Base-by-base conservation (phyloP, 257 asterid genomes). In the Salvia miltiorrhiza region DNA sequence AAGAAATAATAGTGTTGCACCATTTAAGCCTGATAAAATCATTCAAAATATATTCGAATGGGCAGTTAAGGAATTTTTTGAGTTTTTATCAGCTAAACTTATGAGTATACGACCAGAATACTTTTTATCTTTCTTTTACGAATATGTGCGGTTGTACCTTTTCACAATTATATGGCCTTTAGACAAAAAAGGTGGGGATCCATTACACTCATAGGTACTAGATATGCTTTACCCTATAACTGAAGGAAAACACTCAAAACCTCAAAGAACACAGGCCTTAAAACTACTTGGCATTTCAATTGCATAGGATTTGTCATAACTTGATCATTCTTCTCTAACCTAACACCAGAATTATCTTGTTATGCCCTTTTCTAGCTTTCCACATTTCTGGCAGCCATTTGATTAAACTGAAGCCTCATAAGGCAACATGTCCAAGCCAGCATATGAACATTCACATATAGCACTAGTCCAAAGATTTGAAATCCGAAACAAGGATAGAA, bases 211-310 rank as follows among this genome's bases (percentile, higher is more conserved):
- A 40, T 41, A 41, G 21, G 32, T 6, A 54, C 21, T 30, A 47
- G 26, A 58, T 33, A 30, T 47, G 70, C 9, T 44, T 24, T 44
- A 26, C 40, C 24, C 13, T 26, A 17, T 28, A 26, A 16, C 45
- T 19, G 23, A 69, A 53, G 57, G 37, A 33, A 2, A 57, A 43
- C n/a, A 43, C 58, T 43, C 57, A 21, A 37, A 37, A 33, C 50
- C 61, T 17, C 60, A 33, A 48, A 66, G n/a, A 49, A 19, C 13
- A 49, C 30, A 35, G 28, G 19, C 39, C 64, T 52, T 39, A 20
- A n/a, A 70, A 14, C 9, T 55, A 70, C 50, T 70, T 14, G 61
- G 52, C 32, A 58, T 59, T 33, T 48, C 68, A 69, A 56, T 28
- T 4, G 58, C 48, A 52, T 57, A 56, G 21, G 17, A 54, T 23